Evolutionary conservation across 1,139 yeast genomes (phyloP), one percentile per base, ranked within the genome.

Genomic region (Kluyveromyces marxianus): DNA sequence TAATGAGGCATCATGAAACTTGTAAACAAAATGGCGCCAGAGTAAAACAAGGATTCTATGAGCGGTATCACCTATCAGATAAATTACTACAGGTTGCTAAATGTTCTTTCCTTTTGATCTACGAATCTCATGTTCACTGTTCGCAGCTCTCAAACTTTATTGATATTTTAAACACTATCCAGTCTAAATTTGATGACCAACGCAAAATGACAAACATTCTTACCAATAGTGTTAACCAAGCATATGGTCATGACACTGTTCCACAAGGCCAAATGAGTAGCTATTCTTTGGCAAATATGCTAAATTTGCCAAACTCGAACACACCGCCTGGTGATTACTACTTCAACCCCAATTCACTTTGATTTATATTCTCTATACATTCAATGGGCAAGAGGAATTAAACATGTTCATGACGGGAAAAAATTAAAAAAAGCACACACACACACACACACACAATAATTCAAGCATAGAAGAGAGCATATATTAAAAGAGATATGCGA

Each of bases 1-100:
- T 56, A 25, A 34, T 59, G 30, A 40, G 26, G 39, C 49, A 39
- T 44, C 54, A 42, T 42, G 47, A 46, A 35, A 40, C 40, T 35
- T 38, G 29, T 35, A 37, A 38, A 39, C 32, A 36, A 32, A 36
- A 41, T 8, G 41, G 46, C 3, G 37, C 44, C n/a, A 41, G 34
- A 8, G 39, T 44, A 25, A 55, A 51, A 37, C 63, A 61, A 48
- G 59, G 60, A 10, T 62, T 62, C 47, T 54, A 57, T 21, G 57
- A 55, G 35, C 57, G 59, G 29, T 61, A 62, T 40, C 63, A 61
- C 29, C 45, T 62, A n/a, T 58, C 65, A 2, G 56, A 53, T 25
- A 62, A 61, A 41, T 60, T 56, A 39, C 47, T 59, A 21, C 49
- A 51, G 2, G 56, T 61, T 37, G 62, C 62, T 1, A 55, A 54